Evolutionary conservation across 139 green algal species (phyloP), one percentile per base, ranked within the genome.

Genomic region (Deuterostichococcus epilithicus): DNA sequence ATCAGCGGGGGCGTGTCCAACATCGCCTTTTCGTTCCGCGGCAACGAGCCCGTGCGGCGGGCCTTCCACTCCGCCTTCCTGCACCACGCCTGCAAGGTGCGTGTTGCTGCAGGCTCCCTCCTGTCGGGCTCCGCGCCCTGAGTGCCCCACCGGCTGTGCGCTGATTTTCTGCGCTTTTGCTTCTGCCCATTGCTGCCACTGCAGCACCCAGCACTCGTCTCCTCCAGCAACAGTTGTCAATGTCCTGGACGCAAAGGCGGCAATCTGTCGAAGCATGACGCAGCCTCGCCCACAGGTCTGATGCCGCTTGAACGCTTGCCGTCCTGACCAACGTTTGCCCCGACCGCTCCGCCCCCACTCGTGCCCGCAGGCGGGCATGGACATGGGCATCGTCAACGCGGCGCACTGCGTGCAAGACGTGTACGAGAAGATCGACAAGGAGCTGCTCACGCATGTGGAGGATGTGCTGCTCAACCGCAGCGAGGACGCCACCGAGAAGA

Each of bases 301-400:
- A n/a, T n/a, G n/a, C n/a, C n/a, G n/a, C n/a, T n/a, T n/a, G n/a
- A n/a, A n/a, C n/a, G 42, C 42, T 52, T 52, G 42, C 42, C 42
- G 8, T 52, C 42, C 8, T 52, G 42, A 8, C 13, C 42, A 52
- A 52, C 42, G 13, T 23, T 23, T 52, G 42, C 13, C 42, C 13
- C 13, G 8, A 23, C 42, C 8, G 13, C 13, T 8, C 42, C 13
- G 13, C 42, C 42, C n/a, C n/a, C n/a, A n/a, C n/a, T n/a, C n/a
- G 18, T 28, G 52, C 18, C 10, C 10, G 5, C 52, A 59, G 37
- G 93, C 94, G 2, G 96, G 96, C 80, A 99, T 99, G 95, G 96
- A 99, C 90, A 99, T 99, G 96, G 96, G 95, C 81, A 99, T 99
- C 71, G 96, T 99, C 33, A 99, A 99, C 81, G 89, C 96, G 0